Evolutionary conservation across 2,329 filamentous ascomycete genomes (phyloP), one percentile per base, ranked within the genome.

Genomic region (Fusarium euwallaceae): DNA sequence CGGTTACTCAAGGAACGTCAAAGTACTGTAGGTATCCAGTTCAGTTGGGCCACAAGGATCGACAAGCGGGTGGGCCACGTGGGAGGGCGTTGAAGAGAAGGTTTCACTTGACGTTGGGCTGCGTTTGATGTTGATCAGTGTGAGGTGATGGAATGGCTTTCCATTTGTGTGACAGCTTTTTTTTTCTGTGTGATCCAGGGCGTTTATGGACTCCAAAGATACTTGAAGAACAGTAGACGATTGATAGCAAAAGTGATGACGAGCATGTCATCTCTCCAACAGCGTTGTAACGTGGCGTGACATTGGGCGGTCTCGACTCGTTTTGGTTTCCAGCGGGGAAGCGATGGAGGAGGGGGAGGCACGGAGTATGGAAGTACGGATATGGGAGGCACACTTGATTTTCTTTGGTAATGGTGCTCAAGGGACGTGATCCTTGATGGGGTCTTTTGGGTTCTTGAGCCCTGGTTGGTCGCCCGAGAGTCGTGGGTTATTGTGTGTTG

Each of bases 51-150:
- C 48, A 20, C 59, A 34, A 67, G 55, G 64, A 72, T 66, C 61
- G 64, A 66, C 69, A 59, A 39, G 64, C 48, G 66, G 71, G 45
- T 69, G 66, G 71, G 67, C 75, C 73, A 77, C 69, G 74, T 74
- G 73, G 68, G 66, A 71, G 62, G 61, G 56, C 65, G 73, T 67
- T 59, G 53, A 59, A 27, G 37, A 22, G 39, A 65, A 64, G 59
- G 72, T 67, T 73, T 75, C 65, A 73, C 59, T 67, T 65, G 53
- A 66, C 51, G 56, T 48, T 71, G 41, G 45, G 55, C 45, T 39
- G 62, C 61, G 72, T 68, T 62, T 68, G 69, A 68, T 36, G 69
- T 73, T 67, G 61, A 65, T 36, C 37, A 64, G 32, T 61, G 71
- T 43, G 62, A 61, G 34, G 32, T 34, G 36, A 41, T 56, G 37